Evolutionary conservation across 345 rosid species (phyloP).

Genomic region (Arabis alpina): DNA sequence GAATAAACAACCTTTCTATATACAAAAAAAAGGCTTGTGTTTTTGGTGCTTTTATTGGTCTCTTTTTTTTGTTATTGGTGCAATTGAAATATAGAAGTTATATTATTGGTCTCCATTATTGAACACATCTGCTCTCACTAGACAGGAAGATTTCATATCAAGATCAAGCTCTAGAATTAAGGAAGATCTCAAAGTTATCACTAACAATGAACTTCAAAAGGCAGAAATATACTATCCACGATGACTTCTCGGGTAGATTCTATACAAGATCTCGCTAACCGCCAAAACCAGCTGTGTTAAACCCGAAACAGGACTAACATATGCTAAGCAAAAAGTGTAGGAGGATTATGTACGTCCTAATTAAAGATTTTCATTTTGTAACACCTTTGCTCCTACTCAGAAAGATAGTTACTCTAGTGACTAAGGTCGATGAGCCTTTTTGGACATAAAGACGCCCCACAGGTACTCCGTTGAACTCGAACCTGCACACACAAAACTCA

Average conservation of each 20-base stretch:
- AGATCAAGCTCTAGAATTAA: background rate
- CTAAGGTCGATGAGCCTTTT: slow-evolving; percentile 37
- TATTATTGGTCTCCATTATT: background rate
- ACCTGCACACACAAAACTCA: slow-evolving; percentile 49
- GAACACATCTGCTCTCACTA: background rate
- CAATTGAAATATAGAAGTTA: slow-evolving; percentile 10
- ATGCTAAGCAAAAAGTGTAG: background rate
- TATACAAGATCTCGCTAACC: slow-evolving; percentile 16
- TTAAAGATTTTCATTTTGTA: background rate
- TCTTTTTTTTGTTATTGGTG: background rate
- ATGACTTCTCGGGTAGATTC: background rate
- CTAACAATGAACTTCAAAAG: slow-evolving; percentile 7
- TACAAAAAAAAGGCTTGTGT: background rate
- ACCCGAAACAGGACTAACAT: slow-evolving; percentile 3
- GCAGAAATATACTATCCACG: background rate
- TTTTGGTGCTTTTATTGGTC: slow-evolving; percentile 1
- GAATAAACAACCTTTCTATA: background rate
- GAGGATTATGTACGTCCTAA: slow-evolving; percentile 4
- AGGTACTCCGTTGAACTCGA: slow-evolving; percentile 56
- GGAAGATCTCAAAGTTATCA: slow-evolving; percentile 13
- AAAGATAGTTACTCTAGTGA: slow-evolving; percentile 1
- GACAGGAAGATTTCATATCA: background rate
- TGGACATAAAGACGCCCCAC: slow-evolving; percentile 75
- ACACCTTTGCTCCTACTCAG: slow-evolving; percentile 23
- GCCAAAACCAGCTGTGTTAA: background rate